A percentile compares a stretch with the other conserved stretches of the same genome.
Evolutionary conservation across 2,329 filamentous ascomycete genomes (phyloP).

Genomic region (Cadophora sp.): DNA sequence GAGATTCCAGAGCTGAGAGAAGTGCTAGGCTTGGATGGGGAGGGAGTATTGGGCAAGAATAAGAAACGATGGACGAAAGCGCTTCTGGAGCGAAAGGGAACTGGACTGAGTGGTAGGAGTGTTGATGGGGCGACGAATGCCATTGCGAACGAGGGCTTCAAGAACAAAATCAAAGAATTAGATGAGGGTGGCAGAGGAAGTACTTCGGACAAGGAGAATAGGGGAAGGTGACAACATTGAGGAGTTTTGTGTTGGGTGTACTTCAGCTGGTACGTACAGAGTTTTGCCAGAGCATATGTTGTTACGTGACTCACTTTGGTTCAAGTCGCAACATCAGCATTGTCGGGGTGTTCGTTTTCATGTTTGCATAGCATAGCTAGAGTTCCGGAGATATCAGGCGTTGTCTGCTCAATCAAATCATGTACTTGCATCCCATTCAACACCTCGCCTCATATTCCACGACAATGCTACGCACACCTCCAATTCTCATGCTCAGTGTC

Average conservation of each 20-base stretch:
- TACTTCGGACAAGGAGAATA: neutral
- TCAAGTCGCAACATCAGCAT: neutral
- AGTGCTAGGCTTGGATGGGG: slow-evolving; percentile 62
- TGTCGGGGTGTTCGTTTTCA: neutral
- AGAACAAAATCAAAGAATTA: slow-evolving; percentile 9
- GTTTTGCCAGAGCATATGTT: no score
- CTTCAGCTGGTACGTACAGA: no score
- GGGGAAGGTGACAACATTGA: neutral
- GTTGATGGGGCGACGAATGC: neutral
- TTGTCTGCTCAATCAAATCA: neutral
- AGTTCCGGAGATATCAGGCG: neutral
- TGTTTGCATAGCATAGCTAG: neutral
- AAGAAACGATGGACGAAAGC: slow-evolving; percentile 56
- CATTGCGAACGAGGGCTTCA: slow-evolving; percentile 4
- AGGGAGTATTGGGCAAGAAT: slow-evolving; percentile 48
- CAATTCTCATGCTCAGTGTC: no score
- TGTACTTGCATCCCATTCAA: neutral
- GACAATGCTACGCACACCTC: no score
- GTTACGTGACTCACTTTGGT: neutral
- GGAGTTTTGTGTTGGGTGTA: neutral
- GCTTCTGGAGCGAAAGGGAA: slow-evolving; percentile 58
- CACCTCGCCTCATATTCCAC: no score
- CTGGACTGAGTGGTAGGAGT: slow-evolving; percentile 49
- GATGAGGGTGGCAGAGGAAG: neutral
- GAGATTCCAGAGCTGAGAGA: slow-evolving; percentile 72